Base-by-base conservation (phyloP, 75 land plant genomes). In the Ceratopteris richardii region DNA sequence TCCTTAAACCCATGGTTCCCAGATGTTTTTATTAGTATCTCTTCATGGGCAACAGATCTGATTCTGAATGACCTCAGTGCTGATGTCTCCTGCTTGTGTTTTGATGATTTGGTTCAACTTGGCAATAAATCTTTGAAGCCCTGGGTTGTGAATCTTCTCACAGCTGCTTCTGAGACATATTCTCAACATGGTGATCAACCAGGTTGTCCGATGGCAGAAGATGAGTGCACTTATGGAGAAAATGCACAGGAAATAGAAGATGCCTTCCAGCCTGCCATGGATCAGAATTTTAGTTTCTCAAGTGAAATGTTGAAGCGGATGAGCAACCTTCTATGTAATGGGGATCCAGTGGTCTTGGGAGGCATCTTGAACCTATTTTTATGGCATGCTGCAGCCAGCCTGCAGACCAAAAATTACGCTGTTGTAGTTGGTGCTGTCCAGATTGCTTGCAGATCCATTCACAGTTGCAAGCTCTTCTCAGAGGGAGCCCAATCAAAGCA, bases 1-100 rank as follows among this genome's bases (percentile, higher is more conserved):
- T 63, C 62, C n/a, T 44, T 69, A 16, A 75, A 77, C 51, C 70
- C 58, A 62, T 90, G 86, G 89, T 56, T 85, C 9, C 84, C 84
- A 59, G 84, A 85, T 69, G 36, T 82, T 37, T 58, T 85, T 25
- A 66, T 85, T 17, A 83, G 70, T 17, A 48, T 82, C 41, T 75
- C 76, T 31, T 75, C 74, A 6, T 13, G 24, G 20, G 17, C 33
- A 23, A 9, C 73, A 25, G 14, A 58, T 39, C 26, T n/a, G 0
- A 54, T 27, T 25, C 31, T 31, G 7, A 30, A 26, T 50, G 27
- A 1, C 25, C 48, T 22, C 51, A 62, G 60, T 9, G 39, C 28
- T 25, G 42, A 26, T 30, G 14, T 30, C 17, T 41, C 55, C 17
- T 28, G 29, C 5, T 1, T 42, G 7, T 41, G 36, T 31, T 58